A percentile compares a stretch with the other conserved stretches of the same genome.
phyloP scores from a whole-genome alignment of 73 alveolate genomes.

The Effrenium voratum region DNA sequence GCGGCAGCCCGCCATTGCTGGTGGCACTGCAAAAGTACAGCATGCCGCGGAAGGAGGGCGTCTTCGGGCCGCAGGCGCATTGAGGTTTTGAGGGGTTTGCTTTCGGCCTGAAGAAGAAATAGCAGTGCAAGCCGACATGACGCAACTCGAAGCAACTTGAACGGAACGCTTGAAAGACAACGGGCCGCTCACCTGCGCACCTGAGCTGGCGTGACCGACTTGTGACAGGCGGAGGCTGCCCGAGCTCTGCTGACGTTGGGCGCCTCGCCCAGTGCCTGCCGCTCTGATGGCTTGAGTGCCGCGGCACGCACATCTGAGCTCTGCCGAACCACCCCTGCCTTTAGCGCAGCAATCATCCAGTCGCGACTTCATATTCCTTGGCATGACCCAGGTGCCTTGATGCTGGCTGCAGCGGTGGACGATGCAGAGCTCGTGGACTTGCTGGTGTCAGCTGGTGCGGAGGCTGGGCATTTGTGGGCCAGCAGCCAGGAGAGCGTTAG shows the following conservation, averaged over 20 bases:
- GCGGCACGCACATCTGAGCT: background rate
- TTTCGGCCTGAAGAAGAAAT: no score
- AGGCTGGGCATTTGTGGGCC: no score
- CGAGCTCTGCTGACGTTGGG: slow-evolving; percentile 47
- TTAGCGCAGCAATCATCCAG: background rate
- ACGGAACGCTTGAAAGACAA: no score
- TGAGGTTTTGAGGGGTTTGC: no score
- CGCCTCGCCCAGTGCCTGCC: background rate
- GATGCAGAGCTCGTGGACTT: slow-evolving; percentile 58
- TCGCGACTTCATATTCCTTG: background rate
- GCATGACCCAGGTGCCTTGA: slow-evolving; percentile 35
- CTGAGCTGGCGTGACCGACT: no score
- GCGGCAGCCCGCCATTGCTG: slow-evolving; percentile 55
- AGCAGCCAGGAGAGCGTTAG: no score
- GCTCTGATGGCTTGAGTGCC: slow-evolving; percentile 42
- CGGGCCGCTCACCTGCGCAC: no score
- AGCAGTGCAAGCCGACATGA: no score
- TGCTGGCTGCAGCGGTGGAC: slow-evolving; percentile 59
- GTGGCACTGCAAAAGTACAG: slow-evolving; percentile 23
- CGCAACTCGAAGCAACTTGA: no score
- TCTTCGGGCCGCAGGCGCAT: slow-evolving; percentile 43
- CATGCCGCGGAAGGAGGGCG: slow-evolving; percentile 47
- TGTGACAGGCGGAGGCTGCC: slow-evolving; percentile 80
- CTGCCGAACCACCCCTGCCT: background rate
- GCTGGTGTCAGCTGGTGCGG: slow-evolving; percentile 58